Conservation (phyloP, 768 basidiomycete species). For the Tremella yokohamensis region DNA sequence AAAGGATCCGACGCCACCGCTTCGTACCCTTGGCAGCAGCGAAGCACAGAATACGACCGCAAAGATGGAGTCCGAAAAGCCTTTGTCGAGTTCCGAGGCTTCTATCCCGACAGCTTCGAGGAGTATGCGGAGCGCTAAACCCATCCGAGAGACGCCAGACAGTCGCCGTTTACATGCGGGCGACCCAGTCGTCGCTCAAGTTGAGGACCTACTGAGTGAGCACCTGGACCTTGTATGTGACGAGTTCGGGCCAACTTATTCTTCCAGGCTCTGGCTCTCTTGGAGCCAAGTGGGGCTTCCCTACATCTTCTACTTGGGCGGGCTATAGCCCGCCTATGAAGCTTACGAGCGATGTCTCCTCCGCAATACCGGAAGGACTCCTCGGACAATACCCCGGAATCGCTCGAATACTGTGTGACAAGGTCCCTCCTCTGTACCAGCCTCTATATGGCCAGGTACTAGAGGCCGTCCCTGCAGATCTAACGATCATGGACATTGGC, state of each 20-base stretch:
- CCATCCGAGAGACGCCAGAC: background rate
- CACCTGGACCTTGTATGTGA: background rate
- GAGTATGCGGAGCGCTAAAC: background rate
- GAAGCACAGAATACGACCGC: too few relatives aligned
- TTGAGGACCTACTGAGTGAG: conserved; percentile 3
- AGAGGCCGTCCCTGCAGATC: background rate
- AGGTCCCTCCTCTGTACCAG: background rate
- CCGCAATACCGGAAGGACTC: background rate
- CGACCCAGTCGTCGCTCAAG: background rate
- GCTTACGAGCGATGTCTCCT: background rate
- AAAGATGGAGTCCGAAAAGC: too few relatives aligned
- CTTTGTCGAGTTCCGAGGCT: too few relatives aligned
- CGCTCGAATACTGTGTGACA: background rate
- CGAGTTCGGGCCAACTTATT: background rate
- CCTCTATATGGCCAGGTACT: background rate
- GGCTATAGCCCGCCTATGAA: background rate
- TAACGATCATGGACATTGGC: background rate
- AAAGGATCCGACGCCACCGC: too few relatives aligned
- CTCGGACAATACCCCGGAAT: background rate
- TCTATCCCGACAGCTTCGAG: too few relatives aligned
- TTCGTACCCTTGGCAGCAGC: too few relatives aligned
- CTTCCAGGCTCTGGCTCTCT: background rate
- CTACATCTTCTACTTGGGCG: background rate
- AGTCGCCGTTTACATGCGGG: conserved; percentile 1
- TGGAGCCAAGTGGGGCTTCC: background rate